Conservation (phyloP, 208 protist species). For the Leishmania martiniquensis region DNA sequence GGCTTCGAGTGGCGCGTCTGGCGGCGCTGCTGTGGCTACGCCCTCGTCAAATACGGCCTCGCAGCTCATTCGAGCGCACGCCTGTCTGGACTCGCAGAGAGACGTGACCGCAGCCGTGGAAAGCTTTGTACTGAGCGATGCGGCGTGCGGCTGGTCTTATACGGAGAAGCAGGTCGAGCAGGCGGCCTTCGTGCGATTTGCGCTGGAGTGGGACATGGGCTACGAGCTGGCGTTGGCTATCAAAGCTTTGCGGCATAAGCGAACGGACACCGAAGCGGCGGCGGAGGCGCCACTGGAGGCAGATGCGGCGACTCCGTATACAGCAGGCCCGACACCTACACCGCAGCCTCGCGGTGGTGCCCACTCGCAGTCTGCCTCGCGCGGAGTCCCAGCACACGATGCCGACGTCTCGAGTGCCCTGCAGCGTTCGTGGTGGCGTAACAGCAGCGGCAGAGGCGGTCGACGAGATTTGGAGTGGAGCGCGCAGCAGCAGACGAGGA, state of each 20-base stretch:
- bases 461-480: background rate
- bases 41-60: background rate
- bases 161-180: conserved; percentile 52
- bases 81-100: conserved; percentile 24
- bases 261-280: conserved; percentile 23
- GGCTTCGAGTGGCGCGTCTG: background rate
- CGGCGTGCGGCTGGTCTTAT: conserved; percentile 61
- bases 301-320: background rate
- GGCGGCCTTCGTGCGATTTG: conserved; percentile 62
- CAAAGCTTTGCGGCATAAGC: conserved; percentile 42
- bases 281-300: background rate
- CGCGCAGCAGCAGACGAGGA: background rate
- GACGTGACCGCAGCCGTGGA: conserved; percentile 49
- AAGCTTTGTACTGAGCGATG: conserved; percentile 49
- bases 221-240: conserved; percentile 73
- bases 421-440: background rate
- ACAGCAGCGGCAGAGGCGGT: background rate
- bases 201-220: conserved; percentile 85
- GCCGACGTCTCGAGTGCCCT: background rate
- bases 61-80: conserved; percentile 19
- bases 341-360: background rate
- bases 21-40: background rate
- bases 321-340: background rate
- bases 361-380: background rate
- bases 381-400: background rate